phyloP scores from a whole-genome alignment of 2,329 filamentous ascomycete species.

The Trichoderma gracile region DNA sequence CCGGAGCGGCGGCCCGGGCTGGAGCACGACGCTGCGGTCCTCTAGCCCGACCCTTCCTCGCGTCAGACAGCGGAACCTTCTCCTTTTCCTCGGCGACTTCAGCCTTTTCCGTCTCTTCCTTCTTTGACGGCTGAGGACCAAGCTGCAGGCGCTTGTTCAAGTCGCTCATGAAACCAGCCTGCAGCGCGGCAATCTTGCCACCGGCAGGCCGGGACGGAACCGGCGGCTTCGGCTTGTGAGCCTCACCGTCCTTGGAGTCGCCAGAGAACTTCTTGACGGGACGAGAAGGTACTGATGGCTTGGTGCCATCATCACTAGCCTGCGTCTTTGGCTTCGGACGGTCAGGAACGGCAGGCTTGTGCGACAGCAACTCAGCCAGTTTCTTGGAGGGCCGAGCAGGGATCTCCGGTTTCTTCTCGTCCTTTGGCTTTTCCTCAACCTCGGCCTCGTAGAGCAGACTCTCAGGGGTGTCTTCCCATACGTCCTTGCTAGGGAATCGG shows the following conservation, averaged over 20 bases:
- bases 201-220: constrained; percentile 74
- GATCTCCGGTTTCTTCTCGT: constrained; percentile 29
- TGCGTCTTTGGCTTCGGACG: constrained; percentile 55
- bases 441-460: constrained; percentile 78
- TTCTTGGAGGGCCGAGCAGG: constrained; percentile 43
- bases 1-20: constrained; percentile 49
- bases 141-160: constrained; percentile 85
- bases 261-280: constrained; percentile 55
- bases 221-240: constrained; percentile 74
- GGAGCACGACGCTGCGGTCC: constrained; percentile 79
- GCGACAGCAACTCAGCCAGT: constrained; percentile 34
- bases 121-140: constrained; percentile 78
- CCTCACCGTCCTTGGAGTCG: constrained; percentile 46
- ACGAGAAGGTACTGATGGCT: constrained; percentile 62
- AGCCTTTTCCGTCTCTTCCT: constrained; percentile 63
- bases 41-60: constrained; percentile 84
- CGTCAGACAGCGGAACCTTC: constrained; percentile 81
- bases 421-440: constrained; percentile 48
- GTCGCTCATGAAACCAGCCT: constrained; percentile 90
- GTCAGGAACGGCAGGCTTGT: constrained; percentile 50
- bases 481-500: constrained; percentile 85
- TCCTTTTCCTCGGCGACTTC: constrained; percentile 62
- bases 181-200: constrained; percentile 85
- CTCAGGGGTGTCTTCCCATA: constrained; percentile 93
- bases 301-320: constrained; percentile 54